Evolutionary conservation across 2,329 filamentous ascomycete genomes (phyloP).

Genomic region (Botrytis fabae): DNA sequence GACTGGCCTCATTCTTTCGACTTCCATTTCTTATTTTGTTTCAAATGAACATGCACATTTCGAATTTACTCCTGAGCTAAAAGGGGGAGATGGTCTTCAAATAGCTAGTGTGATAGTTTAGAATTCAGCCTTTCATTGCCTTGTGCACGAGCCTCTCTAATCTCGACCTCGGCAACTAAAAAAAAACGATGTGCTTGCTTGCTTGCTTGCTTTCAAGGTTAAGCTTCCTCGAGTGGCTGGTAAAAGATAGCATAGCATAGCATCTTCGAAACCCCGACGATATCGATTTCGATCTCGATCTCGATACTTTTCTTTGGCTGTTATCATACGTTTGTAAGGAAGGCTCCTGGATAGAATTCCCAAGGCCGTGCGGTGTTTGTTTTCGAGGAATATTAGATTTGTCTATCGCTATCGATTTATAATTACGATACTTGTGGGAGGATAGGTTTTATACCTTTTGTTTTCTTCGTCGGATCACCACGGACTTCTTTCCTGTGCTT

Average conservation of each 20-base stretch:
- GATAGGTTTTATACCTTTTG: not conserved
- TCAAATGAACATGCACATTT: not conserved
- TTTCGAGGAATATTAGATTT: not conserved
- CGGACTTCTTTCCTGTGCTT: not conserved
- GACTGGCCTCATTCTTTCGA: not conserved
- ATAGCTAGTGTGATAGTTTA: not conserved
- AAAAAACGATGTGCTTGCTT: not conserved
- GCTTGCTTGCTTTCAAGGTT: not conserved
- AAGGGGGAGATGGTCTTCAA: not conserved
- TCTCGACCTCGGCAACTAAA: slow-evolving; percentile 16
- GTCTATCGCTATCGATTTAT: not conserved
- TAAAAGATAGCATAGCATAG: not conserved
- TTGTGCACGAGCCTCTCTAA: not conserved
- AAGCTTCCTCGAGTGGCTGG: not conserved
- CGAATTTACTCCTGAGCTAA: not conserved
- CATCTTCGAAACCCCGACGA: not conserved
- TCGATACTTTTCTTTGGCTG: not conserved
- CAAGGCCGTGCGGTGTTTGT: not conserved
- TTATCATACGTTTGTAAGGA: not conserved
- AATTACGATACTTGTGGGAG: too few relatives aligned
- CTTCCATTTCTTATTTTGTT: not conserved
- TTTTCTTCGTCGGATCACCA: too few relatives aligned
- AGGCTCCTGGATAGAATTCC: not conserved
- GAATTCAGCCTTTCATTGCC: not conserved
- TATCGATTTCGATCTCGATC: too few relatives aligned